These are phyloP conservation scores for Candida xyloterini DNA, from an alignment of 805 yeast species.

Conservation along the genomic window DNA sequence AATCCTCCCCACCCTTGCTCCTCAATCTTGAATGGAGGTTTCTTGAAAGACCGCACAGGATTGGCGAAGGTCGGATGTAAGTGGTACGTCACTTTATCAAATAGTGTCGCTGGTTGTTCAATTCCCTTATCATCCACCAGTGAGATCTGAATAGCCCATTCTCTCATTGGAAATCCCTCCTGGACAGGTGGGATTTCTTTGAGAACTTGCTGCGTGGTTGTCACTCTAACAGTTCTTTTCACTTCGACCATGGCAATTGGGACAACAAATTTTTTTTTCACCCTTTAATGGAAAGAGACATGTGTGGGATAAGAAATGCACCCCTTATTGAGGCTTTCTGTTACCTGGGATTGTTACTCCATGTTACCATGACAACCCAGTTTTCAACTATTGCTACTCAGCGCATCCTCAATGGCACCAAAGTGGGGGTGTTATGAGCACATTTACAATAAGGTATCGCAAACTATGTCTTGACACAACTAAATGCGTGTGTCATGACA, in stretches of 20 bases:
- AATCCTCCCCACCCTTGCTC: slow-evolving; percentile 99
- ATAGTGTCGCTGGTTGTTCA: slow-evolving; percentile 79
- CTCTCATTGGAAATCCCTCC: slow-evolving; percentile 90
- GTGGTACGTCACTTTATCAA: slow-evolving; percentile 90
- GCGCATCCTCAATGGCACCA: too few species aligned
- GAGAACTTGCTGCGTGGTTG: slow-evolving; percentile 79
- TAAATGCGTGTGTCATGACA: too few species aligned
- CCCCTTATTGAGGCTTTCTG: too few species aligned
- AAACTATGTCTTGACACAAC: too few species aligned
- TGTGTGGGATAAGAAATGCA: background rate
- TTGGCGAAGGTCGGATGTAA: slow-evolving; percentile 93
- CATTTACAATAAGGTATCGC: too few species aligned
- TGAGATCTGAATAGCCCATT: slow-evolving; percentile 80
- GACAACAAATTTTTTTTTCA: slow-evolving; percentile 10
- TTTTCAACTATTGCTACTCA: too few species aligned
- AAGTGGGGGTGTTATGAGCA: too few species aligned
- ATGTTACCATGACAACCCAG: too few species aligned
- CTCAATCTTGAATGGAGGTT: slow-evolving; percentile 79
- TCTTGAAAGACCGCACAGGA: slow-evolving; percentile 77
- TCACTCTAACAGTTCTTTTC: slow-evolving; percentile 83
- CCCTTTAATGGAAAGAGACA: background rate
- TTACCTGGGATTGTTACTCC: too few species aligned
- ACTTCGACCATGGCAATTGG: slow-evolving; percentile 43
- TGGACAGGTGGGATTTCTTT: slow-evolving; percentile 81
- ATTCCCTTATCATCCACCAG: slow-evolving; percentile 77